Evolutionary conservation across 768 basidiomycete species (phyloP), one percentile per base, ranked within the genome.

Genomic region (Strobilomyces echinocephalus): DNA sequence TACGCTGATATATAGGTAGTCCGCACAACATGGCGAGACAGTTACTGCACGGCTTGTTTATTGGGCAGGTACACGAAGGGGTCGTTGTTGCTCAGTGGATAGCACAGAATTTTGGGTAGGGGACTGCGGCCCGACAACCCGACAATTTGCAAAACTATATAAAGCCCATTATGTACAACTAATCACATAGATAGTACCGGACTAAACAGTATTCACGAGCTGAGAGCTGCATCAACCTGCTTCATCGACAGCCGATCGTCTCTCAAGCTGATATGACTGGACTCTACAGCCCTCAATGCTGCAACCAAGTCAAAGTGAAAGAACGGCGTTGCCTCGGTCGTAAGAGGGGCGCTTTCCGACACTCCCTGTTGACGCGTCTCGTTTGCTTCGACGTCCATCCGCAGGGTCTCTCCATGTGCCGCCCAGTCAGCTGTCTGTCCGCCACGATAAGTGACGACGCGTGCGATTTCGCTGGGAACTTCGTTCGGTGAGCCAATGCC

Each of bases 221-320:
- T 31, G 46, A 51, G 46, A 33, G 20, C n/a, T 3, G 46, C 28
- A 10, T 59, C 50, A 24, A 1, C 35, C 15, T 65, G 34, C 39
- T 60, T 61, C 28, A 46, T 52, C 3, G 54, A 50, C 24, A 30
- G 14, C 8, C 55, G 52, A 1, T 56, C 64, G 24, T 34, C 46
- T 8, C 14, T 43, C 57, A 20, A 56, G 30, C 7, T 30, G 46
- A 18, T 49, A 15, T 52, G 30, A 30, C 71, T 74, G 57, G 67
- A 69, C 63, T 90, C 87, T 6, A 87, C 89, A 12, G 84, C 84
- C 8, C 71, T 75, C 38, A 92, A 83, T 36, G 91, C 91, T 3
- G 78, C 75, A 31, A 76, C 70, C 35, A 97, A 72, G 68, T 95
- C 94, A 59, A 97, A 75, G 73, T 97, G 95, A 86, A 97, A 95